Conservation (phyloP, 164 flowering plant genomes). For the Dillenia suffruticosa region DNA sequence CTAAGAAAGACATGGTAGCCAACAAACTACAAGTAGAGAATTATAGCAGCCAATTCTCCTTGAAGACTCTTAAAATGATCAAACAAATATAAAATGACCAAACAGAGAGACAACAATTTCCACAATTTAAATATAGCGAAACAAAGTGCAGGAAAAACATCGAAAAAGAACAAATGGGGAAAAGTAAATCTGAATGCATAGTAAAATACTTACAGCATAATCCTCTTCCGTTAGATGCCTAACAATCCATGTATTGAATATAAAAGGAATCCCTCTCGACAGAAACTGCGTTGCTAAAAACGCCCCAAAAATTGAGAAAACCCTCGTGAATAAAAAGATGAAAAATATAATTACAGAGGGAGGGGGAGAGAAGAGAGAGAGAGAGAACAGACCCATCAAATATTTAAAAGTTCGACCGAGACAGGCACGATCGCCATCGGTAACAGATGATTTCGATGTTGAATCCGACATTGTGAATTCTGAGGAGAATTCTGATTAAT, state of each 20-base stretch:
- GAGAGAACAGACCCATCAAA: constrained; percentile 51
- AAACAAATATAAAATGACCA: too few species aligned
- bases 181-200: neutral
- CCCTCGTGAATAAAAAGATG: neutral
- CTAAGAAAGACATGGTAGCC: too few species aligned
- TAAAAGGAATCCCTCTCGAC: constrained; percentile 86
- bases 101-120: too few species aligned
- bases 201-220: constrained; percentile 59
- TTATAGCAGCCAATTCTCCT: too few species aligned
- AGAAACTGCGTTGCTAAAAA: constrained; percentile 76
- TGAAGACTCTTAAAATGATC: too few species aligned
- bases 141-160: neutral
- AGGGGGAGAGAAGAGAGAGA: neutral
- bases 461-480: too few species aligned
- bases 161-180: neutral
- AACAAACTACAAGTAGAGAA: too few species aligned
- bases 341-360: neutral
- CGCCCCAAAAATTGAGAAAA: neutral
- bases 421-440: constrained; percentile 29
- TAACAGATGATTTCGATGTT: neutral
- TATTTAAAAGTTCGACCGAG: constrained; percentile 83
- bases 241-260: constrained; percentile 88
- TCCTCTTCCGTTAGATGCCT: constrained; percentile 73
- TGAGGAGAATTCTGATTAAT: too few species aligned
- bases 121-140: too few species aligned